Base-by-base conservation (phyloP, 2,329 filamentous ascomycete species). In the Sclerotinia subarctica region DNA sequence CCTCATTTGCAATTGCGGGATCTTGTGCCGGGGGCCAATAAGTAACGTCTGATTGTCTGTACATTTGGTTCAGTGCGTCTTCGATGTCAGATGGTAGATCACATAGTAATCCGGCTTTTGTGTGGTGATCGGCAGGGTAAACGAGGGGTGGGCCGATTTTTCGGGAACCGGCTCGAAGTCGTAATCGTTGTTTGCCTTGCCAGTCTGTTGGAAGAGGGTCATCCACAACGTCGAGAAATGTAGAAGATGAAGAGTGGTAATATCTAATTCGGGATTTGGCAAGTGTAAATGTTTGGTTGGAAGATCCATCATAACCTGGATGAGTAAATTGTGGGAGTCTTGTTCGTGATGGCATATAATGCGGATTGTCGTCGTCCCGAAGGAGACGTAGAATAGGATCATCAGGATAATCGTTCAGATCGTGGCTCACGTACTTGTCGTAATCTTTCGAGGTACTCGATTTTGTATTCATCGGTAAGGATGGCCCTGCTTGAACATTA, bases 201-300 rank as follows among this genome's bases (percentile, higher is more conserved):
- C 76, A 73, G 26, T 76, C 72, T 44, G 76, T 79, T 67, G 78
- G 79, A 2, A 76, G 60, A 3, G 82, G 77, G 69, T 85, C 82
- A 70, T 88, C 81, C 7, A 89, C 83, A 0, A 90, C 75, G 71
- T 90, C 88, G 6, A 90, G 66, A 72, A 86, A 90, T 0, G 86
- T 81, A 29, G 80, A 80, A 70, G 82, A 83, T 2, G 81, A 79
- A 17, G 80, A 76, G 63, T 85, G 81, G 74, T 90, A 90, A 3
- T 82, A 80, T 32, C 84, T 81, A 56, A 87, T 77, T 54, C 83
- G 83, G 15, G 84, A 87, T 65, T 84, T 82, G 49, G 82, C 81
- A 13, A 87, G 79, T 7, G 84, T 83, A 62, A 85, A 84, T 5
- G 82, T 78, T 19, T 78, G 75, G 5, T 74, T 75, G 1, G 78